Conservation (phyloP, 352 stramenopile species). For the Globisporangium spinosum region DNA sequence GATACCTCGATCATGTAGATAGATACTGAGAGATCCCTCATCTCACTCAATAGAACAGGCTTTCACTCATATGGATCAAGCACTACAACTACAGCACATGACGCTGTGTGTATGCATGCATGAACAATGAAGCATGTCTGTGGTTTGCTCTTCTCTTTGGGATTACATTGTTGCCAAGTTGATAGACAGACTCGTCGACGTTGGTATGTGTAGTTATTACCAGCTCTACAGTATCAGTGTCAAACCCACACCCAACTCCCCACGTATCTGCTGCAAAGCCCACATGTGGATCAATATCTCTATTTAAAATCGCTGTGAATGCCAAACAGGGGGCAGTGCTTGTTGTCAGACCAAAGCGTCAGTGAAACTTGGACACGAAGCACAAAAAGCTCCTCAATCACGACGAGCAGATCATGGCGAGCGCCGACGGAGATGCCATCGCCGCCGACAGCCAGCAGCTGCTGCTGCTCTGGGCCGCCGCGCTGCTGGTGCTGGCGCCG, state of each 20-base stretch:
- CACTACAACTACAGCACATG: neutral
- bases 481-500: slow-evolving; percentile 23
- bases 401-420: slow-evolving; percentile 10
- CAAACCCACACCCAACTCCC: neutral
- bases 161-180: neutral
- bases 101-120: neutral
- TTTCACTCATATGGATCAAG: neutral
- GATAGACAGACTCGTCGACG: no score
- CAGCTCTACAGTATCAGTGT: neutral
- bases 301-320: neutral
- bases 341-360: neutral
- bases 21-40: neutral
- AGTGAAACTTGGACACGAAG: slow-evolving; percentile 1
- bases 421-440: neutral
- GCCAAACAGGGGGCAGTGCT: neutral
- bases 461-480: slow-evolving; percentile 20
- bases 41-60: neutral
- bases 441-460: neutral
- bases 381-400: neutral
- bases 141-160: neutral
- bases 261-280: neutral
- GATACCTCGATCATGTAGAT: slow-evolving; percentile 4
- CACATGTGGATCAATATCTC: neutral
- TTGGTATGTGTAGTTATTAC: neutral
- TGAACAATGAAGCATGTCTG: neutral